Percentiles rank a stretch among this genome's conserved stretches.
phyloP scores from a whole-genome alignment of 1,284 basidiomycete species.

The Tilletia caries region DNA sequence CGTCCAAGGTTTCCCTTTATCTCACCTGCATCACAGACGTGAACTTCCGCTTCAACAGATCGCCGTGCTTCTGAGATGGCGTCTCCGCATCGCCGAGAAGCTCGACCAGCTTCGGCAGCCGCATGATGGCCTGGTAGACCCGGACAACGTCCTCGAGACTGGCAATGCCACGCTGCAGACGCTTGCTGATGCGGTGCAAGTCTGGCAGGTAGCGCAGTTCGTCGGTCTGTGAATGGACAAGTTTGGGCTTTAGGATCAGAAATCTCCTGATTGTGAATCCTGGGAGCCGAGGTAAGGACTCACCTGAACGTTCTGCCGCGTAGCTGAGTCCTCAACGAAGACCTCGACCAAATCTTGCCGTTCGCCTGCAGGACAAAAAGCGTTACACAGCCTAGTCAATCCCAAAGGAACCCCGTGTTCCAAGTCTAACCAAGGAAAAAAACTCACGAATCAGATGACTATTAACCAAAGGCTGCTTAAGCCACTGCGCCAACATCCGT shows the following conservation, averaged over 20 bases:
- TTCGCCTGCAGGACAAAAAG: neutral
- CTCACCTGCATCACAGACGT: slow-evolving; percentile 30
- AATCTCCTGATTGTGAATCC: neutral
- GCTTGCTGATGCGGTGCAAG: slow-evolving; percentile 85
- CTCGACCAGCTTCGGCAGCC: slow-evolving; percentile 75
- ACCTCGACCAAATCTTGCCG: slow-evolving; percentile 82
- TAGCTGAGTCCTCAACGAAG: slow-evolving; percentile 74
- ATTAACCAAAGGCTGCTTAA: slow-evolving; percentile 94
- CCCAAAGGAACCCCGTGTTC: neutral
- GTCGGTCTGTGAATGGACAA: slow-evolving; percentile 64
- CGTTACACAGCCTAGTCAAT: neutral
- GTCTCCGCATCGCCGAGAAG: slow-evolving; percentile 57
- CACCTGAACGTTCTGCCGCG: slow-evolving; percentile 67
- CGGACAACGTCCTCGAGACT: slow-evolving; percentile 92
- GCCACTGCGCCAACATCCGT: slow-evolving; percentile 84
- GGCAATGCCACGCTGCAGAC: slow-evolving; percentile 80
- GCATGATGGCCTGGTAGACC: slow-evolving; percentile 69
- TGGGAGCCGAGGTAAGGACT: neutral
- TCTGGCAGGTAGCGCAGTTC: slow-evolving; percentile 89
- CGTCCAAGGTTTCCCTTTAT: too few relatives aligned
- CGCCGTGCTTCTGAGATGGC: slow-evolving; percentile 20
- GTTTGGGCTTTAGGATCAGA: neutral
- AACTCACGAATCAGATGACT: slow-evolving; percentile 81
- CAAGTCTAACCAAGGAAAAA: neutral
- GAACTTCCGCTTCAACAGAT: slow-evolving; percentile 36